Evolutionary conservation across 2,329 filamentous ascomycete genomes (phyloP).

Genomic region (Pseudodiploospora longispora): DNA sequence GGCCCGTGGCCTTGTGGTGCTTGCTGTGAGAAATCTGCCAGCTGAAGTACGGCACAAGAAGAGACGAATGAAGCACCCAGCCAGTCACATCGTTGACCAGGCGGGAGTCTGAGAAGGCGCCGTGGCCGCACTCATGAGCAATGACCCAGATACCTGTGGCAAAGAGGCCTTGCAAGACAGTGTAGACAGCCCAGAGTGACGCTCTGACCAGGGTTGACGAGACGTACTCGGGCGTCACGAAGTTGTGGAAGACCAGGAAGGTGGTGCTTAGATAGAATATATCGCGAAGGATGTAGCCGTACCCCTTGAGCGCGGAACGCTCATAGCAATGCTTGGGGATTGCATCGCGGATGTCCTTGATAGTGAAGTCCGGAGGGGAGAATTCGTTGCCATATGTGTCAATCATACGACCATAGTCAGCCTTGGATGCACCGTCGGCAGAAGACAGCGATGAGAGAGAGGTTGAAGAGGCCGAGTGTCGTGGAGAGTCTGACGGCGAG

Average conservation of each 20-base stretch:
- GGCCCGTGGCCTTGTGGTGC: conserved; percentile 97
- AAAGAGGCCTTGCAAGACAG: conserved; percentile 83
- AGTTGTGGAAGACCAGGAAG: conserved; percentile 85
- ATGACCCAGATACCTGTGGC: conserved; percentile 93
- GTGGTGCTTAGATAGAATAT: conserved; percentile 61
- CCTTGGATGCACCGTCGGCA: conserved; percentile 37
- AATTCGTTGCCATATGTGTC: conserved; percentile 96
- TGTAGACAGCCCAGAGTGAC: conserved; percentile 57
- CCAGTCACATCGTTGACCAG: conserved; percentile 84
- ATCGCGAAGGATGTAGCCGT: conserved; percentile 81
- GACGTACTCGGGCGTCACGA: conserved; percentile 75
- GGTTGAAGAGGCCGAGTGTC: conserved; percentile 67
- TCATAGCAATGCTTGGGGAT: conserved; percentile 97
- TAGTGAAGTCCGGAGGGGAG: conserved; percentile 87
- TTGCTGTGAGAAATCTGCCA: conserved; percentile 99
- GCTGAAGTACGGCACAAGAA: conserved; percentile 95
- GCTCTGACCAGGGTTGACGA: conserved; percentile 61
- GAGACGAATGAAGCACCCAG: conserved; percentile 80
- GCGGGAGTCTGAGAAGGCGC: conserved; percentile 91
- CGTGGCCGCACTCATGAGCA: conserved; percentile 96
- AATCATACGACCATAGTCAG: conserved; percentile 57
- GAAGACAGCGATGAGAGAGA: conserved; percentile 87
- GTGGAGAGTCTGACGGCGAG: conserved; percentile 53
- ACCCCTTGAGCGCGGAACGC: conserved; percentile 66
- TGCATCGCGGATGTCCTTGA: conserved; percentile 94